Conservation (phyloP, 192 early-diverging fungal genomes). For the Rhizophagus prolifer region DNA sequence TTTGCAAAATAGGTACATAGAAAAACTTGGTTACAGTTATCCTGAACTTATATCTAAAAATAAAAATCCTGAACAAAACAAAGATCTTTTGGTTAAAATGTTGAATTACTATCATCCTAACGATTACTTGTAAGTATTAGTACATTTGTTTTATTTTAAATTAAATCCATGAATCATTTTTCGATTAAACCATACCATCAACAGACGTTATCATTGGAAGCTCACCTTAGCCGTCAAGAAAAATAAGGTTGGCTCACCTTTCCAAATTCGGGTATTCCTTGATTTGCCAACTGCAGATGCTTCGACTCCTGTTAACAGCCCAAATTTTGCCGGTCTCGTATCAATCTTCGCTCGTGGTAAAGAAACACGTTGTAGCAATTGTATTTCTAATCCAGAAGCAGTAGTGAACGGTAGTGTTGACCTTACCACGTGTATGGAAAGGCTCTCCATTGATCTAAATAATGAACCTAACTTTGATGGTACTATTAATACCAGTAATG, state of each 20-base stretch:
- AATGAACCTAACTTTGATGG: no score
- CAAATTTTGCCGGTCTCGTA: constrained; percentile 9
- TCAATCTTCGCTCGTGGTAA: constrained; percentile 18
- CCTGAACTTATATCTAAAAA: no score
- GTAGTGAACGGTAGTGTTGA: neutral
- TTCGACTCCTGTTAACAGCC: neutral
- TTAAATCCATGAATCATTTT: neutral
- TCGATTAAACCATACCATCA: neutral
- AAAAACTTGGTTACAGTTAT: no score
- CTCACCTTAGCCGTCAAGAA: constrained; percentile 7
- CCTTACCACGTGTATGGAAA: constrained; percentile 12
- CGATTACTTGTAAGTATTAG: no score
- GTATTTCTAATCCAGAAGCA: neutral
- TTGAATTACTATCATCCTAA: no score
- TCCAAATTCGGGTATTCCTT: constrained; percentile 21
- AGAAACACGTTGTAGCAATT: neutral
- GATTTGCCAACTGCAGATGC: neutral
- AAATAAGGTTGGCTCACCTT: neutral
- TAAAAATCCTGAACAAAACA: no score
- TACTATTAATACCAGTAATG: no score
- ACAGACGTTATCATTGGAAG: neutral
- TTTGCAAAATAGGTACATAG: neutral
- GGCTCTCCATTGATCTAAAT: no score
- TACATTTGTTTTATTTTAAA: no score
- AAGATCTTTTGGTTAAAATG: no score